These are phyloP conservation scores for Globisporangium recalcitrans DNA, from an alignment of 352 stramenopile species.

Conservation along the genomic window DNA sequence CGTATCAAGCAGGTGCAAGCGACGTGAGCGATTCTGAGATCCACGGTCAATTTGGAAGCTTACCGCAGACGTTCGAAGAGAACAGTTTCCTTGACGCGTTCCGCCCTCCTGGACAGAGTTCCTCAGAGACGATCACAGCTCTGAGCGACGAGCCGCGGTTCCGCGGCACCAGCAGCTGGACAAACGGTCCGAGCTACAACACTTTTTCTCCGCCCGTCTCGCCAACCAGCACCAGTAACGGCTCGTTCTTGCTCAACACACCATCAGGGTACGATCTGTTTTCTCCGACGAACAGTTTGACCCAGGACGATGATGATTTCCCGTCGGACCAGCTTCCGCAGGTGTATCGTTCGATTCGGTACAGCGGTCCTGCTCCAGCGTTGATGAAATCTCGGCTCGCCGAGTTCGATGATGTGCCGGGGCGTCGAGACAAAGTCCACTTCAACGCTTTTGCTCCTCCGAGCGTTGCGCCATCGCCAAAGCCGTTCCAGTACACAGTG, in stretches of 20 bases:
- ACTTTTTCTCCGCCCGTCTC: slow-evolving; percentile 38
- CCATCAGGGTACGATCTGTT: slow-evolving; percentile 34
- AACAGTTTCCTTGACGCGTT: slow-evolving; percentile 10
- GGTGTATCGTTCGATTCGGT: slow-evolving; percentile 69
- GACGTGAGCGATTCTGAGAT: slow-evolving; percentile 18
- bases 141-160: slow-evolving; percentile 9
- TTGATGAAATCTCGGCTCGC: slow-evolving; percentile 16
- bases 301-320: slow-evolving; percentile 35
- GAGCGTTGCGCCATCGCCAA: slow-evolving; percentile 47
- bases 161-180: slow-evolving; percentile 1
- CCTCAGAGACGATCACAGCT: slow-evolving; percentile 13
- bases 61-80: slow-evolving; percentile 16
- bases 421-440: slow-evolving; percentile 61
- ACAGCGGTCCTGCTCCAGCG: slow-evolving; percentile 23
- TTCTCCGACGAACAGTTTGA: slow-evolving; percentile 51
- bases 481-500: slow-evolving; percentile 62
- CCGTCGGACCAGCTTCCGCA: slow-evolving; percentile 69
- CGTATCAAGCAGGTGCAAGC: slow-evolving; percentile 12
- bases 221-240: slow-evolving; percentile 23
- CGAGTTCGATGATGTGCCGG: slow-evolving; percentile 40
- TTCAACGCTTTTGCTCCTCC: slow-evolving; percentile 72
- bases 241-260: slow-evolving; percentile 18
- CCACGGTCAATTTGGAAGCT: slow-evolving; percentile 7
- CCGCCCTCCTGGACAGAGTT: slow-evolving; percentile 12
- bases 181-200: slow-evolving; percentile 29